phyloP scores from a whole-genome alignment of 1,284 basidiomycete species.

The Moesziomyces parantarcticus region DNA sequence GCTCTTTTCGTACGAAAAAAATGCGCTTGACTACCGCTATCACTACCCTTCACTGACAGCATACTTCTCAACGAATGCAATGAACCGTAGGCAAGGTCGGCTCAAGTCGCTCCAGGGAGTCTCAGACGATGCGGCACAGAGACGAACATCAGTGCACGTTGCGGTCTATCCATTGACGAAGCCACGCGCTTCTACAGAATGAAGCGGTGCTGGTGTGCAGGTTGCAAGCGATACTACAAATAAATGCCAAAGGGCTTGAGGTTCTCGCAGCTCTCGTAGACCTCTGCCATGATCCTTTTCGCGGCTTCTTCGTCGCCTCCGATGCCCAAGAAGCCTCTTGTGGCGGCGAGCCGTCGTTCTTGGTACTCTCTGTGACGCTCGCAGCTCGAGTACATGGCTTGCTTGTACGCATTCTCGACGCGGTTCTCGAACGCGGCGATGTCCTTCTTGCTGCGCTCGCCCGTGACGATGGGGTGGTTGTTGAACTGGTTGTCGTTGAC shows the following conservation, averaged over 20 bases:
- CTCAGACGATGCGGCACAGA: too few relatives aligned
- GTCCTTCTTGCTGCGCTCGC: slow-evolving; percentile 32
- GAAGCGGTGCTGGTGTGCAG: too few relatives aligned
- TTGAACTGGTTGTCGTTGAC: slow-evolving; percentile 84
- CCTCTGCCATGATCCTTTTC: slow-evolving; percentile 54
- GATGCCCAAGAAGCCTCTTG: slow-evolving; percentile 57
- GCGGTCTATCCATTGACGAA: too few relatives aligned
- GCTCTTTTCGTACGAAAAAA: slow-evolving; percentile 19
- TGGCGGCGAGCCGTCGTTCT: slow-evolving; percentile 43
- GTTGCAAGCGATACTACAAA: slow-evolving; percentile 12
- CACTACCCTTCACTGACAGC: too few relatives aligned
- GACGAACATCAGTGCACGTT: too few relatives aligned
- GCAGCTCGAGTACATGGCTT: slow-evolving; percentile 51
- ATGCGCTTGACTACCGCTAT: too few relatives aligned
- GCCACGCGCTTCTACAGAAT: too few relatives aligned
- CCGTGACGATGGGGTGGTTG: slow-evolving; percentile 74
- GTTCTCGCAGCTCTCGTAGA: slow-evolving; percentile 63
- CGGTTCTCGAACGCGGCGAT: slow-evolving; percentile 49
- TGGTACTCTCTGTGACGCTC: slow-evolving; percentile 50
- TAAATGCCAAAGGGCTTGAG: slow-evolving; percentile 57
- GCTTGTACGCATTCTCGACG: slow-evolving; percentile 56
- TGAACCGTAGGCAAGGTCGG: too few relatives aligned
- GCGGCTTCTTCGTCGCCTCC: slow-evolving; percentile 57
- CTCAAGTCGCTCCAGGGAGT: too few relatives aligned
- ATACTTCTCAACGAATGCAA: too few relatives aligned